Base-by-base conservation (phyloP, 208 protist genomes). In the Spongospora subterranea region DNA sequence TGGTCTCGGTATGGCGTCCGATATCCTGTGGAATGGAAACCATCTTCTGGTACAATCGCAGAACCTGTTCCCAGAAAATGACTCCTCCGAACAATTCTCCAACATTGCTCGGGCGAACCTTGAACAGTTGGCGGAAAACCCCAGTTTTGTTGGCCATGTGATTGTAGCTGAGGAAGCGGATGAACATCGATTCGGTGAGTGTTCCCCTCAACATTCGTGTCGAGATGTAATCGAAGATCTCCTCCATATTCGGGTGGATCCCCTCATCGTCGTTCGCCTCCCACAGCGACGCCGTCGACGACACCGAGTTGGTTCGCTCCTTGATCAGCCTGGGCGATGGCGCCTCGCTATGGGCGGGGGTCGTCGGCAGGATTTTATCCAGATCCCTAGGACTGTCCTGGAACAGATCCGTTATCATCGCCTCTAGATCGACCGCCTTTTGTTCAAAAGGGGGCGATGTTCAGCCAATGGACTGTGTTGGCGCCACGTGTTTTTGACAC, bases 171-270 rank as follows among this genome's bases (percentile, higher is more conserved):
- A 82, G 71, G 13, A 82, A 35, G 6, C 71, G 71, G 71, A 82
- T n/a, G n/a, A 82, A 82, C 71, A 82, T 82, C 13, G 71, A 39
- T 82, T 82, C n/a, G 6, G 71, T 82, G 17, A 82, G 71, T 43
- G 71, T 82, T 43, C 71, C 71, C n/a, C 71, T 35, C 17, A 82
- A 43, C 71, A 82, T 82, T n/a, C 71, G 6, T 43, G 71, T 82
- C n/a, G 71, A 82, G n/a, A 82, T 82, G 35, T 82, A 82, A 43
- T 82, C 71, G n/a, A 82, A 82, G 17, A 82, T 35, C 6, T 82
- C 71, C 17, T 82, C 71, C 71, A 82, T 13, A 35, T 6, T 39
- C 13, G 50, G 50, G 6, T 60, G 50, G 24, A n/a, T n/a, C n/a
- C n/a, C n/a, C n/a, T n/a, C n/a, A n/a, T n/a, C n/a, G n/a, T n/a